Evolutionary conservation across 2,329 filamentous ascomycete genomes (phyloP).

Genomic region (Hymenoscyphus scutula): DNA sequence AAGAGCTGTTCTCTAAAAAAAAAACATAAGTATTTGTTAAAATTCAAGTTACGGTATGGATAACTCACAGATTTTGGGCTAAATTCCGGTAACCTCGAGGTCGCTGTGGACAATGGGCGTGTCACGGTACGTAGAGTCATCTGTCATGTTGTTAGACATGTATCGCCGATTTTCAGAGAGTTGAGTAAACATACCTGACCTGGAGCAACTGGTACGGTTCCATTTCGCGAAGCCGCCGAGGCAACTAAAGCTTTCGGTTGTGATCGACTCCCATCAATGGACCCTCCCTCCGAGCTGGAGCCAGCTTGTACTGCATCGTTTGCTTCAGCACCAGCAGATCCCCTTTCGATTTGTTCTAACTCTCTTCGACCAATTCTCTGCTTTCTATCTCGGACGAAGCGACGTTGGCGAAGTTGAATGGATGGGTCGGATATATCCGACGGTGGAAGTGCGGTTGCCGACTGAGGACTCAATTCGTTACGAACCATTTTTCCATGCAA

Average conservation of each 20-base stretch:
- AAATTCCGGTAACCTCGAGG: neutral
- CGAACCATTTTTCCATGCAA: neutral
- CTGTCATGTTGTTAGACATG: neutral
- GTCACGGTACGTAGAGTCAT: neutral
- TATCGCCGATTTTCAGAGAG: neutral
- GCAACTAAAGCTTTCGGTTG: too few relatives aligned
- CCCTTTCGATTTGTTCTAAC: neutral
- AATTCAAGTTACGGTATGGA: neutral
- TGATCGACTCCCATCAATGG: too few relatives aligned
- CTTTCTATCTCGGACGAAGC: neutral
- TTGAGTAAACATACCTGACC: neutral
- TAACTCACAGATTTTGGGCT: neutral
- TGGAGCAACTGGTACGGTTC: neutral
- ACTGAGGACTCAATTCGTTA: neutral
- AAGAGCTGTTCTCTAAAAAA: neutral
- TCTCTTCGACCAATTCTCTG: too few relatives aligned
- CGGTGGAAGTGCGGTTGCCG: neutral
- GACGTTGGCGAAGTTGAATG: neutral
- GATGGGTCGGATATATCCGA: neutral
- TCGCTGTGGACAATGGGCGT: neutral
- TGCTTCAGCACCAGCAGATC: neutral
- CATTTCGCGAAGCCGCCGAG: too few relatives aligned
- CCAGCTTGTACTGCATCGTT: too few relatives aligned
- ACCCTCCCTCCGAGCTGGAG: too few relatives aligned
- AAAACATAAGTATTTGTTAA: neutral